Evolutionary conservation across 768 basidiomycete species (phyloP).

Genomic region (Phaffia australis): DNA sequence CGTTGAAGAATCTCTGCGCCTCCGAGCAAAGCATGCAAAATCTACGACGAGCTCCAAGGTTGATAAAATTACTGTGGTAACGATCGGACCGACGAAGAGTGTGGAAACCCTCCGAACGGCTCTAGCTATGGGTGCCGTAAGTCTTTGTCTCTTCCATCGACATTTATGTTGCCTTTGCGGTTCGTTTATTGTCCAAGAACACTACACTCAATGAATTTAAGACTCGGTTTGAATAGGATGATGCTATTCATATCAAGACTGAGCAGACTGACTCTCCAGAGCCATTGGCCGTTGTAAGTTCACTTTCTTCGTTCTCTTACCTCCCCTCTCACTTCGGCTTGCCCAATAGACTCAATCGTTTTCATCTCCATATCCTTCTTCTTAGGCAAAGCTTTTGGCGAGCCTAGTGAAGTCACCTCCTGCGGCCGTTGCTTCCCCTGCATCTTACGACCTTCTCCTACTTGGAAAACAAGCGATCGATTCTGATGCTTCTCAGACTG

Average conservation of each 20-base stretch:
- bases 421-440: slow-evolving; percentile 35
- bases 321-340: background rate
- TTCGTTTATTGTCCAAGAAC: no score
- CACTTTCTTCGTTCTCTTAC: background rate
- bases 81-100: slow-evolving; percentile 87
- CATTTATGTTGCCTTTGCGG: background rate
- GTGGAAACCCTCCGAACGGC: slow-evolving; percentile 86
- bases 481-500: slow-evolving; percentile 88
- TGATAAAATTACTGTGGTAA: slow-evolving; percentile 77
- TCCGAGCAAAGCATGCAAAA: slow-evolving; percentile 74
- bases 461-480: slow-evolving; percentile 98
- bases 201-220: background rate
- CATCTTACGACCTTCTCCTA: slow-evolving; percentile 70
- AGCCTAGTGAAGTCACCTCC: slow-evolving; percentile 56
- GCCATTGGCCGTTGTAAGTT: slow-evolving; percentile 63
- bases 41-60: slow-evolving; percentile 44
- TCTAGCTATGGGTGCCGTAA: slow-evolving; percentile 81
- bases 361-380: background rate
- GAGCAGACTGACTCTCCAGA: slow-evolving; percentile 53
- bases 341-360: background rate
- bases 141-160: background rate
- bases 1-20: slow-evolving; percentile 89
- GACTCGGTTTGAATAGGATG: slow-evolving; percentile 43
- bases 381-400: slow-evolving; percentile 56
- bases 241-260: slow-evolving; percentile 74